Percentiles rank a stretch among this genome's conserved stretches.
These are phyloP conservation scores for Cyclocybe cylindracea DNA, from an alignment of 768 basidiomycete species.

Conservation along the genomic window DNA sequence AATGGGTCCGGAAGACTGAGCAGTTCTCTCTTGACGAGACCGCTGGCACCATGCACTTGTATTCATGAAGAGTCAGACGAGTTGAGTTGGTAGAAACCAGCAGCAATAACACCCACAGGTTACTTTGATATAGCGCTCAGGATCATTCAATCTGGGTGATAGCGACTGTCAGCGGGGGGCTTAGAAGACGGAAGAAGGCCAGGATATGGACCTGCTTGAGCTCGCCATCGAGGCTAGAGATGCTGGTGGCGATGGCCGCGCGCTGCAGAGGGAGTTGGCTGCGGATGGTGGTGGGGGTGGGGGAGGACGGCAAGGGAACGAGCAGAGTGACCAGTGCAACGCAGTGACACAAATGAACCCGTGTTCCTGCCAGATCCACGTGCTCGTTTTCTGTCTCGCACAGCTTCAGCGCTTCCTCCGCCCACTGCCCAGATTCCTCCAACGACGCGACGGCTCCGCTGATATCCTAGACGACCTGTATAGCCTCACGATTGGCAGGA, in stretches of 20 bases:
- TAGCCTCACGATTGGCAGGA: too few species aligned
- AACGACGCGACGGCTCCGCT: not conserved
- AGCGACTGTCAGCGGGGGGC: conserved; percentile 7
- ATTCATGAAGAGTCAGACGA: conserved; percentile 4
- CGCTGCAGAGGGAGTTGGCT: not conserved
- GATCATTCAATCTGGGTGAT: conserved; percentile 43
- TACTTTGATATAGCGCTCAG: conserved; percentile 49
- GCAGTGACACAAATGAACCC: not conserved
- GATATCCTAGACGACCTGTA: too few species aligned
- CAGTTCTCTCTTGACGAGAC: conserved; percentile 74
- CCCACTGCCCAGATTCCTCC: not conserved
- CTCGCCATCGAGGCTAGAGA: conserved; percentile 22
- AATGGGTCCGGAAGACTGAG: conserved; percentile 87
- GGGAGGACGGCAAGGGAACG: conserved; percentile 1
- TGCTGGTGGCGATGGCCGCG: not conserved
- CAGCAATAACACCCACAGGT: conserved; percentile 39
- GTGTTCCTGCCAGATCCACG: not conserved
- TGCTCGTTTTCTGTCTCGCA: not conserved
- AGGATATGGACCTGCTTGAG: conserved; percentile 32
- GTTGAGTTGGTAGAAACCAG: not conserved
- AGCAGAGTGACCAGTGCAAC: not conserved
- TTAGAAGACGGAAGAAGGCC: not conserved
- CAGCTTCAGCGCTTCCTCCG: not conserved
- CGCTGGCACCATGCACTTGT: conserved; percentile 74
- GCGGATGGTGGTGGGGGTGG: conserved; percentile 3